Evolutionary conservation across 1,284 basidiomycete genomes (phyloP).

Genomic region (Farysia itapuensis): DNA sequence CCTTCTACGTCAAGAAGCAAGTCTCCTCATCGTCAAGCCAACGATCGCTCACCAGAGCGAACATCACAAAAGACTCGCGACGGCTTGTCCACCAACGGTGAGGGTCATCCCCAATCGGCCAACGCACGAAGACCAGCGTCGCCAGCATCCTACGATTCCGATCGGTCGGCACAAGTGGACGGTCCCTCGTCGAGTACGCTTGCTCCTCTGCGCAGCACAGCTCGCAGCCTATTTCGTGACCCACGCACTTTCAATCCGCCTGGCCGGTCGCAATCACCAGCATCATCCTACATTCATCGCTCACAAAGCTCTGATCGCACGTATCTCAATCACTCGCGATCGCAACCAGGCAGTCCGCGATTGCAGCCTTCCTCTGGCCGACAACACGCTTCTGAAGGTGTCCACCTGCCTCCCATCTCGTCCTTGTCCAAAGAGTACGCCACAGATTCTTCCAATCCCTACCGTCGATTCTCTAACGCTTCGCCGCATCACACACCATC

Average conservation of each 20-base stretch:
- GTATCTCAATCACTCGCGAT: conserved; percentile 24
- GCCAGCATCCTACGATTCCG: too few relatives aligned
- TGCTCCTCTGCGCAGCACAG: conserved; percentile 20
- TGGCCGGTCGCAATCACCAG: conserved; percentile 32
- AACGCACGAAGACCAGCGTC: too few relatives aligned
- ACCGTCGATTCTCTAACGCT: conserved; percentile 22
- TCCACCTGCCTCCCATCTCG: conserved; percentile 35
- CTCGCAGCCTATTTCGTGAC: conserved; percentile 35
- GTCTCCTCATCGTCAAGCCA: too few relatives aligned
- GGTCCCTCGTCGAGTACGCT: conserved; percentile 3
- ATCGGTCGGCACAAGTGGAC: too few relatives aligned
- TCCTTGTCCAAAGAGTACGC: conserved; percentile 24
- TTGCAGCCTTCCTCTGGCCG: conserved; percentile 24
- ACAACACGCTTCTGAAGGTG: conserved; percentile 9
- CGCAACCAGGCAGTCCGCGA: conserved; percentile 31
- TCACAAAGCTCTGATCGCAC: conserved; percentile 33
- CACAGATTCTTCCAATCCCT: conserved; percentile 10
- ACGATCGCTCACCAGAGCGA: too few relatives aligned
- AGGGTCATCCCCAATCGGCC: too few relatives aligned
- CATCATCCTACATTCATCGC: conserved; percentile 25
- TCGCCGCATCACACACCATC: conserved; percentile 20
- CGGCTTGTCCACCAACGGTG: too few relatives aligned
- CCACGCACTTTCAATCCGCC: conserved; percentile 26
- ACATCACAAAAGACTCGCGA: too few relatives aligned
- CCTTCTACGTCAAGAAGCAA: too few relatives aligned